A percentile compares a stretch with the other conserved stretches of the same genome.
Evolutionary conservation across 345 rosid species (phyloP).

Genomic region (Eucalyptus dawsonii): DNA sequence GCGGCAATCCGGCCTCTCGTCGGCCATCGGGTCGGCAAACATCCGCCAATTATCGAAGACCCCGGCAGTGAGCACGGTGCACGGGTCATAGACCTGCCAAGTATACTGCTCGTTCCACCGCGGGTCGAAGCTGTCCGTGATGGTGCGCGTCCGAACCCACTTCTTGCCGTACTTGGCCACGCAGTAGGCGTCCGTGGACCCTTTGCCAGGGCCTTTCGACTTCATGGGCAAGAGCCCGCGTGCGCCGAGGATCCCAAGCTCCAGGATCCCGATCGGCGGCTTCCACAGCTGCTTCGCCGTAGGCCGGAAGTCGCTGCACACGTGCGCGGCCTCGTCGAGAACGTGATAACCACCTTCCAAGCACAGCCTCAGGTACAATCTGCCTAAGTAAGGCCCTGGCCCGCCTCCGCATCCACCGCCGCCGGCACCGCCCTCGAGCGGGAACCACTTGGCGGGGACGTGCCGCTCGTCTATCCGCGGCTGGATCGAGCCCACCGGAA

Average conservation of each 20-base stretch:
- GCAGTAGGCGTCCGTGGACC: slow-evolving; percentile 88
- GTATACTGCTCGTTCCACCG: slow-evolving; percentile 99
- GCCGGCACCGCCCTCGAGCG: slow-evolving; percentile 20
- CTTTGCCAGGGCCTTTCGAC: slow-evolving; percentile 51
- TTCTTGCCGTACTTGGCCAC: slow-evolving; percentile 96
- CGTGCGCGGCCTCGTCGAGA: slow-evolving; percentile 96
- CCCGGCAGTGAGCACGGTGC: slow-evolving; percentile 71
- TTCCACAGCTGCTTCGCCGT: slow-evolving; percentile 98
- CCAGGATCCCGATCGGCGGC: slow-evolving; percentile 80
- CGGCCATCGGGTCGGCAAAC: slow-evolving; percentile 34
- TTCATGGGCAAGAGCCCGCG: slow-evolving; percentile 92
- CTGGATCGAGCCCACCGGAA: slow-evolving; percentile 65
- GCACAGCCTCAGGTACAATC: slow-evolving; percentile 63
- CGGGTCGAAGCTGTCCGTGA: slow-evolving; percentile 86
- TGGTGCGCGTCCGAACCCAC: slow-evolving; percentile 92
- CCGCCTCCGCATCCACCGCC: slow-evolving; percentile 6
- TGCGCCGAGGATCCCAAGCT: slow-evolving; percentile 88
- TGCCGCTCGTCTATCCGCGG: slow-evolving; percentile 75
- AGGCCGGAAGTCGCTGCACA: slow-evolving; percentile 93
- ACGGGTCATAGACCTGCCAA: slow-evolving; percentile 98
- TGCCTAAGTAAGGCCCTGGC: slow-evolving; percentile 47
- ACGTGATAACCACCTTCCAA: slow-evolving; percentile 98
- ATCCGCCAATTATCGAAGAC: slow-evolving; percentile 95
- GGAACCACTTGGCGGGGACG: slow-evolving; percentile 61
- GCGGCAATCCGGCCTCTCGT: slow-evolving; percentile 43